These are phyloP conservation scores for Zizania latifolia DNA, from an alignment of 176 grass and related monocot species.

Conservation along the genomic window DNA sequence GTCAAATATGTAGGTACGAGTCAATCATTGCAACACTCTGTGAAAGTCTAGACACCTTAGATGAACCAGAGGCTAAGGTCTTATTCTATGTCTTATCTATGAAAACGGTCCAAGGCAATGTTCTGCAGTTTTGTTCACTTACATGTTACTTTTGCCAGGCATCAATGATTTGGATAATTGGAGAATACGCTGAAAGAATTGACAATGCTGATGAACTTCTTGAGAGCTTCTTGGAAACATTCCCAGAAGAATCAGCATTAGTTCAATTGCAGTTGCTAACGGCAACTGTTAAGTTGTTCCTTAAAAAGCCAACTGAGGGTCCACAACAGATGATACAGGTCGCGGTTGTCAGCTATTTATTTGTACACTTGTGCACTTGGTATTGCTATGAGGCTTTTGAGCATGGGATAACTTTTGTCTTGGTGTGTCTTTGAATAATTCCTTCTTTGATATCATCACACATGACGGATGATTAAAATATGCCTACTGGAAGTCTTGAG, in stretches of 20 bases:
- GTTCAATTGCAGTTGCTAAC: conserved; percentile 86
- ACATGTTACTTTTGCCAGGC: conserved; percentile 45
- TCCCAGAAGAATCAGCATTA: conserved; percentile 83
- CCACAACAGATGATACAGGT: conserved; percentile 99
- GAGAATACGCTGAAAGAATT: conserved; percentile 99
- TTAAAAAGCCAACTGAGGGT: conserved; percentile 95
- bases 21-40: conserved; percentile 95
- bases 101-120: background rate
- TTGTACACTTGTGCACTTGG: background rate
- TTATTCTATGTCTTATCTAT: no score
- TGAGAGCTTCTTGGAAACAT: conserved; percentile 95
- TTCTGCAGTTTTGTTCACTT: conserved; percentile 12
- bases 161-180: conserved; percentile 99
- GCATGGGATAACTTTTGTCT: background rate
- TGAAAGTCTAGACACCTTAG: conserved; percentile 94
- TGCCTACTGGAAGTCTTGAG: no score
- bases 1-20: conserved; percentile 62
- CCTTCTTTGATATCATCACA: no score
- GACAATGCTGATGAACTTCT: conserved; percentile 99
- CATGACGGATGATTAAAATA: no score
- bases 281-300: conserved; percentile 85
- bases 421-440: no score
- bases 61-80: conserved; percentile 99
- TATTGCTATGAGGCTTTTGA: background rate
- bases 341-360: conserved; percentile 2